phyloP scores from a whole-genome alignment of 257 asterid species.

The Cinchona pubescens region DNA sequence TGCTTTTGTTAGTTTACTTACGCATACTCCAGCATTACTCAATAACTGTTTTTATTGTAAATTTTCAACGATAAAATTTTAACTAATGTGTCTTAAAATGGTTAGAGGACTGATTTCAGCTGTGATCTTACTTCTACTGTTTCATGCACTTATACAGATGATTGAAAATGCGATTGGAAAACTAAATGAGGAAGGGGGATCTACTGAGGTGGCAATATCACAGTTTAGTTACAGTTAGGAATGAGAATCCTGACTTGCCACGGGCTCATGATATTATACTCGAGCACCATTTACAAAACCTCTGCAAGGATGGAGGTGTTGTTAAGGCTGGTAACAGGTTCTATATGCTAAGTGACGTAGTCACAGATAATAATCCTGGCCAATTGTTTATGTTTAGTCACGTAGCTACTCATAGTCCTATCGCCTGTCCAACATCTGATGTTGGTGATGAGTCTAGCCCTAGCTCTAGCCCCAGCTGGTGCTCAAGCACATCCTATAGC shows the following conservation, averaged over 20 bases:
- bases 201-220: conserved; percentile 52
- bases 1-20: not conserved
- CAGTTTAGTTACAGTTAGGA: conserved; percentile 35
- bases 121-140: not conserved
- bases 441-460: not conserved
- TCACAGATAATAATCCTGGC: not conserved
- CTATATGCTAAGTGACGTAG: not conserved
- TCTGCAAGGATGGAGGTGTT: conserved; percentile 38
- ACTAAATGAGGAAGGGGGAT: conserved; percentile 51
- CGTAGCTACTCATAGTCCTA: not conserved
- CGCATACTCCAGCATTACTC: not conserved
- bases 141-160: conserved; percentile 39
- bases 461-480: conserved; percentile 4
- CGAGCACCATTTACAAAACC: conserved; percentile 45
- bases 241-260: conserved; percentile 44
- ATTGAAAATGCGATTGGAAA: conserved; percentile 45
- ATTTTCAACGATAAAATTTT: not conserved
- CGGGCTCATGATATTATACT: conserved; percentile 48
- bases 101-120: not conserved
- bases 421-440: not conserved
- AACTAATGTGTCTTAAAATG: not conserved
- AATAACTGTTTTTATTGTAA: not conserved
- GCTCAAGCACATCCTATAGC: not conserved
- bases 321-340: conserved; percentile 19
- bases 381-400: not conserved